Evolutionary conservation across 306 rosid species (phyloP).

Genomic region (Medicago ruthenica): DNA sequence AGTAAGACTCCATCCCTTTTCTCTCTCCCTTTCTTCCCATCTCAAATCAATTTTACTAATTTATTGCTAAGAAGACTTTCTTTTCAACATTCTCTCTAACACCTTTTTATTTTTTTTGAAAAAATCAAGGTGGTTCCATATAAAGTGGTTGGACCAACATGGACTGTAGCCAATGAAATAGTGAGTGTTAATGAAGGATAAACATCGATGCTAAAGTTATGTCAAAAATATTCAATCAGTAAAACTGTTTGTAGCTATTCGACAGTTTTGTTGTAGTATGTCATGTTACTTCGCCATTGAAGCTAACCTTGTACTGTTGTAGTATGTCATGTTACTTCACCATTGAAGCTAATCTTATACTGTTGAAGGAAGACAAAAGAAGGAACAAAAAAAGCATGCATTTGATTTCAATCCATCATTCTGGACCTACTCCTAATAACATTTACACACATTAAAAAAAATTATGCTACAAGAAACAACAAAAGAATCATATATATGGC

Average conservation of each 20-base stretch:
- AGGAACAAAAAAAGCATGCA: background rate
- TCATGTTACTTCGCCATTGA: too few species aligned
- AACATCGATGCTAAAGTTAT: background rate
- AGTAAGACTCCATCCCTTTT: too few species aligned
- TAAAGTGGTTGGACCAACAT: too few species aligned
- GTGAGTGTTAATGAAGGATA: background rate
- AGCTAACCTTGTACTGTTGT: background rate
- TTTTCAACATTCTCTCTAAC: too few species aligned
- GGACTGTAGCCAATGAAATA: too few species aligned
- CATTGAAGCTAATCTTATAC: background rate
- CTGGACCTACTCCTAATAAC: background rate
- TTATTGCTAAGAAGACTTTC: too few species aligned
- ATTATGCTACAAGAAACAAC: slow-evolving; percentile 8
- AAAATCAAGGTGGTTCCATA: too few species aligned
- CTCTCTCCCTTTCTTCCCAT: too few species aligned
- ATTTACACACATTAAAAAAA: slow-evolving; percentile 30
- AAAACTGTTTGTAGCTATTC: background rate
- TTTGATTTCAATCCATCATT: background rate
- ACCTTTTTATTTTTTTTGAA: too few species aligned
- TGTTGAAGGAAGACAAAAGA: background rate
- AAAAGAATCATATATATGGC: background rate
- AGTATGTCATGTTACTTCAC: background rate
- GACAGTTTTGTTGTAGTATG: background rate
- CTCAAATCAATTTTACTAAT: too few species aligned
- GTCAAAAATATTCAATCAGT: background rate